Base-by-base conservation (phyloP, 352 stramenopile species). In the Aphanomyces astaci region DNA sequence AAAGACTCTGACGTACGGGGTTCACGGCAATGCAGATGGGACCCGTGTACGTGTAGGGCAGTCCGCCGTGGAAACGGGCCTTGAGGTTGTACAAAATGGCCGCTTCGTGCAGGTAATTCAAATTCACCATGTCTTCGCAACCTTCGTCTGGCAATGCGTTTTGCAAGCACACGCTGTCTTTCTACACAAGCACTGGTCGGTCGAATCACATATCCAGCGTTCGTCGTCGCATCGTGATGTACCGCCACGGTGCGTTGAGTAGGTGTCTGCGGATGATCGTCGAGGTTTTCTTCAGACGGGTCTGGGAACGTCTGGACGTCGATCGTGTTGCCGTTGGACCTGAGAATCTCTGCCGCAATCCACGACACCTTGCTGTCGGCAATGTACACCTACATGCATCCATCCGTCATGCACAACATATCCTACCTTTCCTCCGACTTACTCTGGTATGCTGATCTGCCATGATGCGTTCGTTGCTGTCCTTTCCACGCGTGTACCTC, bases 21-120 rank as follows among this genome's bases (percentile, higher is more conserved):
- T 99, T 99, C 32, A 98, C 92, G 25, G 96, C 96, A 67, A 99
- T 97, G 72, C 97, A 94, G 78, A 98, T 98, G 25, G 97, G 88
- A 45, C 95, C 95, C 22, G 96, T 97, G 74, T 97, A 96, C 51
- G 96, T 98, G 81, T 99, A 99, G 0, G 96, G 96, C 71, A 96
- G 87, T 57, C 89, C 78, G 57, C 77, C 76, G 70, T 94, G 78
- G 75, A 95, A 96, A 54, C 90, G 83, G 57, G 85, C 75, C 73
- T 93, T 88, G 39, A 97, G 80, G 78, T 96, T 97, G 77, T 88
- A 96, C 25, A 97, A 75, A 59, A 97, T 96, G 31, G 88, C 88
- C 2, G 90, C 86, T 76, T 96, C 89, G 72, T 97, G 90, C 32
- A 97, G 78, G 72, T 96, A 94, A 75, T 91, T 92, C 45, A 96